phyloP scores from a whole-genome alignment of 2,329 filamentous ascomycete species.

The Exophiala sp. region DNA sequence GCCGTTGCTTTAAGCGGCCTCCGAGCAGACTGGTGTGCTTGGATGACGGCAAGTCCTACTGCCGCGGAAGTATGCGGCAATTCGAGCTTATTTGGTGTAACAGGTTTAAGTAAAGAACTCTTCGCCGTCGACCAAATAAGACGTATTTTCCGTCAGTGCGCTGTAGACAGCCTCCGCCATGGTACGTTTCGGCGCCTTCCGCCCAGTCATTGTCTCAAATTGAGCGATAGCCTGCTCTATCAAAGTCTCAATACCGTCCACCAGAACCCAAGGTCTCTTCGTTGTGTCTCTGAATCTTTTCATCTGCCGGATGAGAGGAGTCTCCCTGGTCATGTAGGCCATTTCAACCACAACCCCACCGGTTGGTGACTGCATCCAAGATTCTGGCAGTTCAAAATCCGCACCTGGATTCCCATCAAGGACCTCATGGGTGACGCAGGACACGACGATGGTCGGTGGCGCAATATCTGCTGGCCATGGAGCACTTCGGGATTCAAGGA shows the following conservation, averaged over 20 bases:
- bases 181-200: conserved; percentile 64
- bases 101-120: conserved; percentile 10
- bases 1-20: not conserved
- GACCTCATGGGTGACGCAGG: conserved; percentile 68
- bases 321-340: conserved; percentile 70
- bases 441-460: conserved; percentile 70
- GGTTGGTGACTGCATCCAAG: conserved; percentile 69
- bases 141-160: conserved; percentile 14
- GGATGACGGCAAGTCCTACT: too few species aligned
- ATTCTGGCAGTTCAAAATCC: conserved; percentile 64
- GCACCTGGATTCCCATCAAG: conserved; percentile 59
- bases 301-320: conserved; percentile 67
- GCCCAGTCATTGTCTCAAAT: conserved; percentile 75
- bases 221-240: conserved; percentile 78
- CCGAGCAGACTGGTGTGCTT: not conserved
- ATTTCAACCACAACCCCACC: conserved; percentile 74
- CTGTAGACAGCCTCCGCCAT: conserved; percentile 63
- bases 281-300: conserved; percentile 57
- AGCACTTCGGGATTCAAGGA: conserved; percentile 58
- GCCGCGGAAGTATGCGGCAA: not conserved
- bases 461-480: conserved; percentile 63
- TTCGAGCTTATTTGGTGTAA: not conserved
- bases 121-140: conserved; percentile 16
- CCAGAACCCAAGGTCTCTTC: conserved; percentile 60
- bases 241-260: conserved; percentile 72